phyloP scores from a whole-genome alignment of 2,329 filamentous ascomycete species.

The Trichoderma harzianum region DNA sequence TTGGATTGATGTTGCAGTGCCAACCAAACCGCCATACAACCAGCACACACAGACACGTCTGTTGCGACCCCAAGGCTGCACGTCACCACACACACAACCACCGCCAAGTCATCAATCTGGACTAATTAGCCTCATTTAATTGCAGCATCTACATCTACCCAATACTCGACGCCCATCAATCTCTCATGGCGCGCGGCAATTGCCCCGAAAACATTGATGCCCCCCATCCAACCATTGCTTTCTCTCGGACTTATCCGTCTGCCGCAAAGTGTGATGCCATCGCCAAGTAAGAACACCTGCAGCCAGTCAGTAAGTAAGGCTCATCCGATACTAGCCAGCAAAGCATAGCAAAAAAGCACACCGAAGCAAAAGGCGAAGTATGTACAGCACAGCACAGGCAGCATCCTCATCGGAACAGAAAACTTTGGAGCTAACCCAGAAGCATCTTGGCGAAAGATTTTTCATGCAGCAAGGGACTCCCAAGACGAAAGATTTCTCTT shows the following conservation, averaged over 20 bases:
- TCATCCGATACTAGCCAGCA: not conserved
- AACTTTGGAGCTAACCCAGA: not conserved
- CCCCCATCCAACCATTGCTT: not conserved
- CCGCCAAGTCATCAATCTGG: not conserved
- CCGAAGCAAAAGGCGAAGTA: not conserved
- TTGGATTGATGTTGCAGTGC: not conserved
- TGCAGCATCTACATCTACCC: not conserved
- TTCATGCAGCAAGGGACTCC: not conserved
- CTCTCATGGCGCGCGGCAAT: conserved; percentile 1
- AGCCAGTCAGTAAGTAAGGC: not conserved
- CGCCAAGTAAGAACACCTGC: not conserved
- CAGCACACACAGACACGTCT: not conserved
- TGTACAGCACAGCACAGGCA: not conserved
- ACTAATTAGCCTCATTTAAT: not conserved
- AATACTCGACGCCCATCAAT: not conserved
- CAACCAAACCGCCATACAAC: not conserved
- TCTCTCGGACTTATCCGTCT: conserved; percentile 6
- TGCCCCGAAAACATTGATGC: not conserved
- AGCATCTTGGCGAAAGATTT: not conserved
- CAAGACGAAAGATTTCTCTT: not conserved
- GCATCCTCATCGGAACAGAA: not conserved
- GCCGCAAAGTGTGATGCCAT: not conserved
- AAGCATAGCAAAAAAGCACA: not conserved
- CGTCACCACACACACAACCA: not conserved
- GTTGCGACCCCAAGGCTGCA: not conserved